Evolutionary conservation across 192 early-diverging fungal genomes (phyloP).

Genomic region (Gamsiella multidivaricata): DNA sequence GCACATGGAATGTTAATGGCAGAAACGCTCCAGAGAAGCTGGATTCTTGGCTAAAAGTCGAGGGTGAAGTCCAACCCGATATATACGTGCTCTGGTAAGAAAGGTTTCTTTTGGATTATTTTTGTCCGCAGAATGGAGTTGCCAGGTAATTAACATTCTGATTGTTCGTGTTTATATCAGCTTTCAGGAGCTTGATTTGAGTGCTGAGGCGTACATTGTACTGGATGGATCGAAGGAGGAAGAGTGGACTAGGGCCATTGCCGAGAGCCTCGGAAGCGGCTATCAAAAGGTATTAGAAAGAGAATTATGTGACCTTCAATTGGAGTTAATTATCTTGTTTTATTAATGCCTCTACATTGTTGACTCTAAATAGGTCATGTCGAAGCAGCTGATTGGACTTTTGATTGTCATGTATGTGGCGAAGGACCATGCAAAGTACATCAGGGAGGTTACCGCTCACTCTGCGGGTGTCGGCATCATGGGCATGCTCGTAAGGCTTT

Average conservation of each 20-base stretch:
- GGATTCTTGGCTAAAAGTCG: constrained; percentile 71
- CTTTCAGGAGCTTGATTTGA: constrained; percentile 93
- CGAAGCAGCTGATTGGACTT: constrained; percentile 92
- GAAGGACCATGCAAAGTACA: constrained; percentile 54
- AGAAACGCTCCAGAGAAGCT: constrained; percentile 68
- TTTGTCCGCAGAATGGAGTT: neutral
- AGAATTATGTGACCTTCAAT: constrained; percentile 3
- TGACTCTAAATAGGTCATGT: constrained; percentile 53
- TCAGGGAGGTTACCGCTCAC: constrained; percentile 74
- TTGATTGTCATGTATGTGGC: constrained; percentile 85
- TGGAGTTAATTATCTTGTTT: neutral
- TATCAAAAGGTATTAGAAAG: constrained; percentile 25
- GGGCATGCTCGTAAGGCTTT: constrained; percentile 70
- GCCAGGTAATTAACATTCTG: neutral
- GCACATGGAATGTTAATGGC: constrained; percentile 95
- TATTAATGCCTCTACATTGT: neutral
- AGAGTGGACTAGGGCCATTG: constrained; percentile 83
- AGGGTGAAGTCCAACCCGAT: constrained; percentile 60
- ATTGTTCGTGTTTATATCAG: constrained; percentile 54
- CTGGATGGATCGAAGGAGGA: constrained; percentile 82
- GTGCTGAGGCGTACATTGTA: constrained; percentile 86
- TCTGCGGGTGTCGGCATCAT: constrained; percentile 87
- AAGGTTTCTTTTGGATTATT: neutral
- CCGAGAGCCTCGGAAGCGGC: constrained; percentile 66
- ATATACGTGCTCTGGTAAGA: constrained; percentile 79